Evolutionary conservation across 2,329 filamentous ascomycete genomes (phyloP), one percentile per base, ranked within the genome.

Genomic region (Aspergillus neoniger): DNA sequence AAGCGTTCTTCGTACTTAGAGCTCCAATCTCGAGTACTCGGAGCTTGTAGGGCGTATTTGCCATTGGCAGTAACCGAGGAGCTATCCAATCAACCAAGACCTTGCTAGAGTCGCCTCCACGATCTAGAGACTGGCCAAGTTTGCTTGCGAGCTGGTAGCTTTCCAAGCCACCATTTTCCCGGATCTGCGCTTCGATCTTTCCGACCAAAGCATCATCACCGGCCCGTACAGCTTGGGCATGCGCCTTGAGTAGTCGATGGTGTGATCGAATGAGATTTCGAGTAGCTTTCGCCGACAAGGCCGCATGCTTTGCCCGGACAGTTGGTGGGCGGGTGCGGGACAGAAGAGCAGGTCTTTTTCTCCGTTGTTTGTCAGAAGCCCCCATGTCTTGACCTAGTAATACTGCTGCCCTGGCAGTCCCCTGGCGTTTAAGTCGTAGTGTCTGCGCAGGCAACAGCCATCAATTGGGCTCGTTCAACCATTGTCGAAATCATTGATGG

Each of bases 1-100:
- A 96, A 14, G 89, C 90, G 74, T 99, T 99, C 41, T 85, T 84
- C 2, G 88, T 90, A 67, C 91, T 96, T 55, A 99, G 80, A 1
- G 93, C 90, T 7, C 95, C 95, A 53, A 99, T 88, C 76, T 99
- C 95, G 6, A 99, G 86, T 79, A 98, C 86, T 19, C 82, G 85
- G 41, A 91, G 75, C 56, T 72, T 76, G 39, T 66, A 63, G 17
- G 66, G 28, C 5, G 63, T 62, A 5, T 61, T 54, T 55, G 69
- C 67, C 61, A 69, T 66, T 58, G 55, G 56, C 21, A 55, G 59
- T 17, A 78, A 56, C 30, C 68, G 65, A 1, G 74, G 72, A 43
- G 65, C 64, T 30, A 89, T 75, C 86, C 86, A 89, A 61, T 86
- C 78, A 47, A 88, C 76, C 4, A 89, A 76, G 5, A 86, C 72